Conservation (phyloP, 208 protist species). For the Trypanosoma theileri region DNA sequence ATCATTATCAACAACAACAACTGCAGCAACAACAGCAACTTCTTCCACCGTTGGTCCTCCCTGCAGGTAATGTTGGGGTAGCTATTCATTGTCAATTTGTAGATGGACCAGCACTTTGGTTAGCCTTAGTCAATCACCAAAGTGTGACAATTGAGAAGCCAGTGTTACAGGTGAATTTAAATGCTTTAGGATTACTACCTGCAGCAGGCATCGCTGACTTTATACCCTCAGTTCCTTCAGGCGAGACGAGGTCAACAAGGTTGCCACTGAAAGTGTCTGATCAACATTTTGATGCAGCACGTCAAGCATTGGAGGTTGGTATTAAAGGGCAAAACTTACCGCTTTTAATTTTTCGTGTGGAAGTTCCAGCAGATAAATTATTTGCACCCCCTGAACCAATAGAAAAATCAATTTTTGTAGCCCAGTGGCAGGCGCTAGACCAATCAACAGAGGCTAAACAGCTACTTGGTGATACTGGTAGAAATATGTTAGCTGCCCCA, state of each 20-base stretch:
- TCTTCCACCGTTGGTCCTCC: slow-evolving; percentile 24
- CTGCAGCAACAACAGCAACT: background rate
- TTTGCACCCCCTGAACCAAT: slow-evolving; percentile 8
- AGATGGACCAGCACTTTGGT: slow-evolving; percentile 23
- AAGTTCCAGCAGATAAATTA: slow-evolving; percentile 16
- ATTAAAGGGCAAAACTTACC: slow-evolving; percentile 22
- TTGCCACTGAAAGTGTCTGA: slow-evolving; percentile 21
- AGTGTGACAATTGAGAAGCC: slow-evolving; percentile 14
- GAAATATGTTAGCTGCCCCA: slow-evolving; percentile 7
- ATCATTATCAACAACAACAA: background rate
- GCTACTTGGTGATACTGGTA: slow-evolving; percentile 8
- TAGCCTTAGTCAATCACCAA: slow-evolving; percentile 30
- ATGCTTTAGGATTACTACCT: slow-evolving; percentile 21
- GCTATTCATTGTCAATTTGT: slow-evolving; percentile 21
- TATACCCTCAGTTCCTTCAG: slow-evolving; percentile 17
- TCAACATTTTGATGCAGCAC: slow-evolving; percentile 24
- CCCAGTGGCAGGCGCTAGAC: slow-evolving; percentile 23
- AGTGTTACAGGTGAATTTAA: slow-evolving; percentile 36
- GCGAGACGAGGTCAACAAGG: slow-evolving; percentile 6
- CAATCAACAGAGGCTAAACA: slow-evolving; percentile 9
- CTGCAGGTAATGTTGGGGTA: slow-evolving; percentile 5
- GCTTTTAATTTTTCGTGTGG: slow-evolving; percentile 22
- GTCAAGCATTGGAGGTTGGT: slow-evolving; percentile 20
- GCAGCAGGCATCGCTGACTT: slow-evolving; percentile 2
- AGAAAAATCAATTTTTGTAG: slow-evolving; percentile 17